A percentile compares a stretch with the other conserved stretches of the same genome.
These are phyloP conservation scores for Jackrogersella minutella DNA, from an alignment of 495 filamentous ascomycete species.

Conservation along the genomic window DNA sequence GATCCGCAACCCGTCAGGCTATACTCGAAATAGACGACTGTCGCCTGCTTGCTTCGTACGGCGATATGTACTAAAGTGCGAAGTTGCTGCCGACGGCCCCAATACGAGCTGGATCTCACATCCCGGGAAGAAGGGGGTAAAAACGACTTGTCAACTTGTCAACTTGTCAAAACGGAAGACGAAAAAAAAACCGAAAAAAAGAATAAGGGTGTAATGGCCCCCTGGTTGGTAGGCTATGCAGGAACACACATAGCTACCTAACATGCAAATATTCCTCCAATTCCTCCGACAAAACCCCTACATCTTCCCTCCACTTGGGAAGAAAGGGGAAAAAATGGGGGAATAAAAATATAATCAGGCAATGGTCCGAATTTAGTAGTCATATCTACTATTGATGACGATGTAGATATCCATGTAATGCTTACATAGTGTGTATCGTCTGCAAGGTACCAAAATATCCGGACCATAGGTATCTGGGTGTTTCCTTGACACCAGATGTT, in stretches of 20 bases:
- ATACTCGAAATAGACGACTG: constrained; percentile 29
- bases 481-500: constrained; percentile 15
- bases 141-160: constrained; percentile 19
- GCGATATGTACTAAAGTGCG: constrained; percentile 23
- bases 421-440: constrained; percentile 3
- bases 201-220: constrained; percentile 21
- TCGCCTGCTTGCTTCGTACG: constrained; percentile 17
- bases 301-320: constrained; percentile 28
- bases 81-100: constrained; percentile 23
- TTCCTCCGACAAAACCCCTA: constrained; percentile 30
- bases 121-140: constrained; percentile 24
- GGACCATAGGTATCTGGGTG: constrained; percentile 10
- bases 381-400: background rate
- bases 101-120: constrained; percentile 42
- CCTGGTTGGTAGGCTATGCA: constrained; percentile 35
- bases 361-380: background rate
- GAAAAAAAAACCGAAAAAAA: constrained; percentile 4
- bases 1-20: constrained; percentile 15
- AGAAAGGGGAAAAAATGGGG: constrained; percentile 11
- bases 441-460: constrained; percentile 39
- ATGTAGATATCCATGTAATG: background rate
- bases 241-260: constrained; percentile 18
- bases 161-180: background rate
- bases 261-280: constrained; percentile 36
- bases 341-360: background rate